These are phyloP conservation scores for Toxoplasma gondii DNA, from an alignment of 169 alveolate species.

Conservation along the genomic window DNA sequence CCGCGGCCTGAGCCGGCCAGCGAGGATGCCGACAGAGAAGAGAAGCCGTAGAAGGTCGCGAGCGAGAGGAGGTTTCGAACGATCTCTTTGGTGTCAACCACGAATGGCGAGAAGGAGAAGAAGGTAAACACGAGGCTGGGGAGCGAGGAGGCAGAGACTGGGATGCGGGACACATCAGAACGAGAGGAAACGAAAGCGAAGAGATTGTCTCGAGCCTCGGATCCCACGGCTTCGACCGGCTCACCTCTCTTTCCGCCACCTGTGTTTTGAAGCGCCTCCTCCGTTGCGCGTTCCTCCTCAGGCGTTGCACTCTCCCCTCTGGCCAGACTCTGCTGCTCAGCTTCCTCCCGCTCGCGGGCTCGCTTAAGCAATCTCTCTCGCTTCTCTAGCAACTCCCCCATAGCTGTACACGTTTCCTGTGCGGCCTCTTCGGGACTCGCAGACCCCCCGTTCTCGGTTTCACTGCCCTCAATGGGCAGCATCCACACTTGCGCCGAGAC, in stretches of 20 bases:
- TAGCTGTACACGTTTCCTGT: not conserved
- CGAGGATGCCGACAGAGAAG: not conserved
- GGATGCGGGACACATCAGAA: no score
- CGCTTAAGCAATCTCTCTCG: not conserved
- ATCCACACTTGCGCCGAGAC: not conserved
- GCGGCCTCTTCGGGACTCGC: conserved; percentile 14
- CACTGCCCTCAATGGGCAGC: not conserved
- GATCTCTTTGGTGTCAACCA: conserved; percentile 13
- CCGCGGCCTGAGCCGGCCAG: not conserved
- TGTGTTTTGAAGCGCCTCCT: no score
- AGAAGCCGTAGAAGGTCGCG: conserved; percentile 9
- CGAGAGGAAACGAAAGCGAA: no score
- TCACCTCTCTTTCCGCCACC: no score
- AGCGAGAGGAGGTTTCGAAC: conserved; percentile 17
- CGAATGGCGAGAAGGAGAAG: conserved; percentile 33
- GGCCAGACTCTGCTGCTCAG: no score
- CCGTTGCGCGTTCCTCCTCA: no score
- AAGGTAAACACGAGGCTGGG: not conserved
- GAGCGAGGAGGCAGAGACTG: not conserved
- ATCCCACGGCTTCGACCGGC: no score
- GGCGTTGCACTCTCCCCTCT: no score
- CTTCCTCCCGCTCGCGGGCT: not conserved
- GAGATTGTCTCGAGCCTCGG: no score
- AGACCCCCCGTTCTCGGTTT: not conserved
- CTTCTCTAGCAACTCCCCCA: conserved; percentile 29